Evolutionary conservation across 2,329 filamentous ascomycete genomes (phyloP).

Genomic region (Grosmannia penicillata): DNA sequence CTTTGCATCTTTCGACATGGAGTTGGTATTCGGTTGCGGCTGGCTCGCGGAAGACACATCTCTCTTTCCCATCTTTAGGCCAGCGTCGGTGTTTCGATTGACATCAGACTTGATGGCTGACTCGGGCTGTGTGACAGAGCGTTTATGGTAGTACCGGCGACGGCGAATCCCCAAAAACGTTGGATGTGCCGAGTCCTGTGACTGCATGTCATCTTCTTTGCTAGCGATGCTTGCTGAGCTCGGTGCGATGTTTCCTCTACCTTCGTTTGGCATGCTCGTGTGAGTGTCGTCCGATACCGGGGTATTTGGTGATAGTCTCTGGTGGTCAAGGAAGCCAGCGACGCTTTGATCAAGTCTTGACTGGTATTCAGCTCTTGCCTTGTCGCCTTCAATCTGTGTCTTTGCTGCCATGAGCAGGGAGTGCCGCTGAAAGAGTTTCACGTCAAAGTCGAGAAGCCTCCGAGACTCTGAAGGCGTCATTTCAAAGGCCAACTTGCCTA

Average conservation of each 20-base stretch:
- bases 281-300: too few species aligned
- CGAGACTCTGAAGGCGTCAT: conserved; percentile 8
- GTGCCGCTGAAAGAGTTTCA: conserved; percentile 9
- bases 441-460: conserved; percentile 8
- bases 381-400: conserved; percentile 5
- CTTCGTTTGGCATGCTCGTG: neutral
- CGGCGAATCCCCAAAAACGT: too few species aligned
- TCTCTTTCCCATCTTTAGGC: neutral
- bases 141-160: neutral
- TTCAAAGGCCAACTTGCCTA: conserved; percentile 10
- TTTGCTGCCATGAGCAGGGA: conserved; percentile 9
- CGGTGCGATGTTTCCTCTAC: neutral
- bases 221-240: neutral
- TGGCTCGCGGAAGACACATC: neutral
- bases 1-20: neutral
- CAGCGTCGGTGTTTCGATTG: neutral
- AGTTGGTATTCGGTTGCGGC: neutral
- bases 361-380: neutral
- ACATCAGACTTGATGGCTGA: neutral
- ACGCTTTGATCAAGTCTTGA: too few species aligned
- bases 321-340: too few species aligned
- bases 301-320: too few species aligned
- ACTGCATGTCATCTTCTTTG: too few species aligned
- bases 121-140: conserved; percentile 3
- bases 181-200: too few species aligned